A percentile compares a stretch with the other conserved stretches of the same genome.
These are phyloP conservation scores for Podosphaera xanthii DNA, from an alignment of 2,329 filamentous ascomycete species.

Conservation along the genomic window DNA sequence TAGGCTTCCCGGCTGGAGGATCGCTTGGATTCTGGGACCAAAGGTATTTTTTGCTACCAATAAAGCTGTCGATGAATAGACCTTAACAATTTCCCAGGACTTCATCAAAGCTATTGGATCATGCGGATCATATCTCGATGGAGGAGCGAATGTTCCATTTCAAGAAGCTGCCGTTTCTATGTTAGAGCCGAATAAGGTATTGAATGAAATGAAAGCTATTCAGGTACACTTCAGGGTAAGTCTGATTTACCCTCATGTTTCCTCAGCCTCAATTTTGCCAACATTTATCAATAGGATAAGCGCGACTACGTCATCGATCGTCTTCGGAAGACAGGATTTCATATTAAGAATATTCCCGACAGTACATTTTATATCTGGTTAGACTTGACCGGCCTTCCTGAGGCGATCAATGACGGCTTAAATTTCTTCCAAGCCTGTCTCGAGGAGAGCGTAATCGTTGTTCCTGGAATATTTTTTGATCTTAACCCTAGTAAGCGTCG, in stretches of 20 bases:
- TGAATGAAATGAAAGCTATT: constrained; percentile 68
- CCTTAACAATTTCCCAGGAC: constrained; percentile 23
- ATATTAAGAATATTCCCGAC: constrained; percentile 63
- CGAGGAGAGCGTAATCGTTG: constrained; percentile 85
- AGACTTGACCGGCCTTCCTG: constrained; percentile 44
- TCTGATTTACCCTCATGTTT: not conserved
- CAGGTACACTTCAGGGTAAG: constrained; percentile 59
- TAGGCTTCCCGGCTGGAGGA: constrained; percentile 84
- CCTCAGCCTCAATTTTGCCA: not conserved
- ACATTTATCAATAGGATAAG: constrained; percentile 34
- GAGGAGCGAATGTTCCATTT: constrained; percentile 85
- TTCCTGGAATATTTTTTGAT: constrained; percentile 95
- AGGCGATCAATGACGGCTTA: constrained; percentile 71
- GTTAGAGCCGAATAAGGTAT: constrained; percentile 68
- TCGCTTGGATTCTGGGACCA: constrained; percentile 86
- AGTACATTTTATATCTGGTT: constrained; percentile 88
- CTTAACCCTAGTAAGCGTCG: constrained; percentile 73
- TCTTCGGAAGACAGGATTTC: constrained; percentile 68
- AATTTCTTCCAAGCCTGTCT: constrained; percentile 95
- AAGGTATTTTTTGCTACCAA: constrained; percentile 24
- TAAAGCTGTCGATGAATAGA: not conserved
- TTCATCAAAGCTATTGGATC: constrained; percentile 86
- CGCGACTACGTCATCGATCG: constrained; percentile 72
- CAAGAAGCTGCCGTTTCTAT: constrained; percentile 82
- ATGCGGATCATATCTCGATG: constrained; percentile 84